Percentiles rank a stretch among this genome's conserved stretches.
phyloP scores from a whole-genome alignment of 2,329 filamentous ascomycete genomes.

The Apiospora phragmitis region DNA sequence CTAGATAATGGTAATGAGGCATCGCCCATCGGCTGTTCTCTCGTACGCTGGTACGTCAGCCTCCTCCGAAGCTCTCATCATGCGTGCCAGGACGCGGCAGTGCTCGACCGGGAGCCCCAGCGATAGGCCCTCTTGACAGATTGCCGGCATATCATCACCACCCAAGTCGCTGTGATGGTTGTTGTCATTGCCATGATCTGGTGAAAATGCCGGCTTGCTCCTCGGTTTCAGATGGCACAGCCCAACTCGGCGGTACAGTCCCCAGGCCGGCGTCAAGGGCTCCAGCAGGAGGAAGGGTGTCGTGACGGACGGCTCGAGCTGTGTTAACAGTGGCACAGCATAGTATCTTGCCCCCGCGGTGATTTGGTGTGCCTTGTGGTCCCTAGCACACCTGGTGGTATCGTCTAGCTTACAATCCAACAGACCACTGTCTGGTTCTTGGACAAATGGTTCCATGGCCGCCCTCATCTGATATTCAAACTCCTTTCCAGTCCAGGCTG shows the following conservation, averaged over 20 bases:
- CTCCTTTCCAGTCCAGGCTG: not conserved
- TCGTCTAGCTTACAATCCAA: not conserved
- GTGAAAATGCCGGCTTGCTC: not conserved
- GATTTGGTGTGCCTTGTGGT: not conserved
- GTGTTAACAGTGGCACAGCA: not conserved
- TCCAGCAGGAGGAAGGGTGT: not conserved
- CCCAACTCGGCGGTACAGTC: not conserved
- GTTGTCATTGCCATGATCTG: too few relatives aligned
- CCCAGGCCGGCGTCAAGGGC: not conserved
- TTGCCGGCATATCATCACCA: not conserved
- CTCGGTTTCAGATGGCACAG: not conserved
- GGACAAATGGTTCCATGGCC: not conserved
- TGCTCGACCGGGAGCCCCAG: not conserved
- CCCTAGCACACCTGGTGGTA: not conserved
- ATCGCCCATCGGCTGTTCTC: not conserved
- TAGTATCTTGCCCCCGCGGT: not conserved
- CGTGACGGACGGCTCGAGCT: not conserved
- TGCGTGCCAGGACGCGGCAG: not conserved
- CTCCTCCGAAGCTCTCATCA: not conserved
- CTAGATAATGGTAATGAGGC: not conserved
- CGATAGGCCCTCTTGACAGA: not conserved
- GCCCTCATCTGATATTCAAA: not conserved
- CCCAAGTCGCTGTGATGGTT: not conserved
- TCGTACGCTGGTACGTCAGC: not conserved
- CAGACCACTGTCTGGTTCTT: not conserved